A percentile compares a stretch with the other conserved stretches of the same genome.
phyloP scores from a whole-genome alignment of 371 early-diverging fungal species.

The Mucor racemosus region DNA sequence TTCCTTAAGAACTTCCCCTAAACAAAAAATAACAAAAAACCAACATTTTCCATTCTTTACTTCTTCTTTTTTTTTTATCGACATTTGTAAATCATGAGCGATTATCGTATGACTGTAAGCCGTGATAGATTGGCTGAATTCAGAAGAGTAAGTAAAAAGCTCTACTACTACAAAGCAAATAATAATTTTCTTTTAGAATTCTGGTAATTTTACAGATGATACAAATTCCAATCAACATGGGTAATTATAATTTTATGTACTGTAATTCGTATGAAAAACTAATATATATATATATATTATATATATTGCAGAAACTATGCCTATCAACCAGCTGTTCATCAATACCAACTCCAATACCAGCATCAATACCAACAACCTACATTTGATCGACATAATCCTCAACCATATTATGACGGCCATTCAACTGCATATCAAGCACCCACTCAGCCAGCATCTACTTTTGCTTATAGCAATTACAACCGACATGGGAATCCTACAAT shows the following conservation, averaged over 20 bases:
- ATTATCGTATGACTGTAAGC: slow-evolving; percentile 23
- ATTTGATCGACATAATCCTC: not conserved
- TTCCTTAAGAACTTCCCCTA: not conserved
- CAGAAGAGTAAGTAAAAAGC: slow-evolving; percentile 9
- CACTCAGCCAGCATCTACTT: not conserved
- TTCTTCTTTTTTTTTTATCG: not conserved
- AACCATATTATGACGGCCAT: not conserved
- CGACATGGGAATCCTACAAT: not conserved
- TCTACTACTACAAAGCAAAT: not conserved
- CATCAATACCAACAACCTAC: not conserved
- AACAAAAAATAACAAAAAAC: not conserved
- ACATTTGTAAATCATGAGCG: not conserved
- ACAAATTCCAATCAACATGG: not conserved
- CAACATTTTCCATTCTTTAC: not conserved
- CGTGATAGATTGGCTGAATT: slow-evolving; percentile 30
- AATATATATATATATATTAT: not conserved
- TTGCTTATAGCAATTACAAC: not conserved
- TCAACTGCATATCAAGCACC: not conserved
- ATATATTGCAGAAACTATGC: not conserved
- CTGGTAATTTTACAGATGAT: not conserved
- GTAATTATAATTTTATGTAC: not conserved
- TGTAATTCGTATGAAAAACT: not conserved
- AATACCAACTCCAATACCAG: not conserved
- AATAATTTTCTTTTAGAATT: not conserved
- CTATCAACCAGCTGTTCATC: not conserved